These are phyloP conservation scores for Kappamyces sp. DNA, from an alignment of 192 early-diverging fungal species.

Conservation along the genomic window DNA sequence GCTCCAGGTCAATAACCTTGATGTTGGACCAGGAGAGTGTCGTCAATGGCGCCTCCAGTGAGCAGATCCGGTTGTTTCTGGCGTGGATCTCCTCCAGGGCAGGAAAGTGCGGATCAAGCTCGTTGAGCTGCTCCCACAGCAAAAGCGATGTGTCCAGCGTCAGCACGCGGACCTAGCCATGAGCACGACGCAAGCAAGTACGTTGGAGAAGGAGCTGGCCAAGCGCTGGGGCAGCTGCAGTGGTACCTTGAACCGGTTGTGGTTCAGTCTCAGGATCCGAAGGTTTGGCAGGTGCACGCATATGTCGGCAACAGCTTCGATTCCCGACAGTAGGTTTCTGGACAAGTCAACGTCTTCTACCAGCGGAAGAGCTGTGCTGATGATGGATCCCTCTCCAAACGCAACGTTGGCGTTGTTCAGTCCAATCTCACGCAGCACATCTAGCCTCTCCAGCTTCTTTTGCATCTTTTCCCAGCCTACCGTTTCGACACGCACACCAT, in stretches of 20 bases:
- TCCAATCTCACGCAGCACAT: not conserved
- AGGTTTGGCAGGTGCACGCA: conserved; percentile 8
- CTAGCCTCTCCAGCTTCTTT: not conserved
- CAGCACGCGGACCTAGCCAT: not conserved
- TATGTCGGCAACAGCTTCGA: not conserved
- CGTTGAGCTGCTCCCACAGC: not conserved
- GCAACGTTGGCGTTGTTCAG: not conserved
- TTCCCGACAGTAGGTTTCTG: not conserved
- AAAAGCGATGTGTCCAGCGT: not conserved
- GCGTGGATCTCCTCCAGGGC: conserved; percentile 2
- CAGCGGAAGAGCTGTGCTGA: not conserved
- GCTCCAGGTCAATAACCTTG: conserved; percentile 8
- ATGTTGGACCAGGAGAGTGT: not conserved
- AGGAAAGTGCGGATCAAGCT: not conserved
- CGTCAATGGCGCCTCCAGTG: not conserved
- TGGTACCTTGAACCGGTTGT: conserved; percentile 3
- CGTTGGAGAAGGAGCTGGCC: not conserved
- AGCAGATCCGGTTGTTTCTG: conserved; percentile 1
- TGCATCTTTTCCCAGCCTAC: conserved; percentile 13
- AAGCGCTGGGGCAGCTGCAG: not conserved
- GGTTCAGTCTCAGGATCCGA: conserved; percentile 3
- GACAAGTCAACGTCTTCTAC: conserved; percentile 12
- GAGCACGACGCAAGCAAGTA: too few species aligned
- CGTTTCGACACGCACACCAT: not conserved
- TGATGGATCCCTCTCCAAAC: not conserved